Conservation (phyloP, 495 filamentous ascomycete genomes). For the Xylaria acuta region DNA sequence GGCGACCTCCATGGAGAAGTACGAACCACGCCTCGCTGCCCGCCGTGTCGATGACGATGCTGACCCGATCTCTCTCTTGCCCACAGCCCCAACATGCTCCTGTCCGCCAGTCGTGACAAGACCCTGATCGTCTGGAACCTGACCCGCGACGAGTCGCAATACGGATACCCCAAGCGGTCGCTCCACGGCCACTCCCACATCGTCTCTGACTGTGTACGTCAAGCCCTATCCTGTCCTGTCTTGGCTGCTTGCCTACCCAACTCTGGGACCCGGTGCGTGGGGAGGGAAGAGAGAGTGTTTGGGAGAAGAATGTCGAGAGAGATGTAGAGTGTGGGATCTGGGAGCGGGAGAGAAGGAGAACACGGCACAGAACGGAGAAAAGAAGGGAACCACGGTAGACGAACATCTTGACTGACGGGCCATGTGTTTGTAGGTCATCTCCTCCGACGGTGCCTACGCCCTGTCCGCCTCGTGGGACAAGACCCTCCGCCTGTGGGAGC, state of each 20-base stretch:
- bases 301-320: slow-evolving; percentile 2
- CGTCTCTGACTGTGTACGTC: slow-evolving; percentile 98
- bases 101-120: slow-evolving; percentile 97
- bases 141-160: slow-evolving; percentile 95
- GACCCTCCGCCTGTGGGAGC: slow-evolving; percentile 99
- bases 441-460: slow-evolving; percentile 98
- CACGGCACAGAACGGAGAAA: slow-evolving; percentile 20
- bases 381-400: slow-evolving; percentile 10
- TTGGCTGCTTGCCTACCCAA: slow-evolving; percentile 26
- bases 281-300: background rate
- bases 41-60: slow-evolving; percentile 25
- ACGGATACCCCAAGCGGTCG: slow-evolving; percentile 98
- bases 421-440: slow-evolving; percentile 82
- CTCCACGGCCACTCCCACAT: slow-evolving; percentile 99
- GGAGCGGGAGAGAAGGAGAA: slow-evolving; percentile 16
- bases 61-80: slow-evolving; percentile 40
- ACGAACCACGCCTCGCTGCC: slow-evolving; percentile 47
- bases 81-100: slow-evolving; percentile 97
- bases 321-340: background rate
- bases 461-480: slow-evolving; percentile 99
- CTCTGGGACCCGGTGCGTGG: background rate
- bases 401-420: slow-evolving; percentile 48
- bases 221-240: slow-evolving; percentile 8
- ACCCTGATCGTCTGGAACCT: slow-evolving; percentile 99
- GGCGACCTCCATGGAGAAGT: slow-evolving; percentile 99